Percentiles rank a stretch among this genome's conserved stretches.
Evolutionary conservation across 768 basidiomycete genomes (phyloP).

Genomic region (Gautieria morchelliformis): DNA sequence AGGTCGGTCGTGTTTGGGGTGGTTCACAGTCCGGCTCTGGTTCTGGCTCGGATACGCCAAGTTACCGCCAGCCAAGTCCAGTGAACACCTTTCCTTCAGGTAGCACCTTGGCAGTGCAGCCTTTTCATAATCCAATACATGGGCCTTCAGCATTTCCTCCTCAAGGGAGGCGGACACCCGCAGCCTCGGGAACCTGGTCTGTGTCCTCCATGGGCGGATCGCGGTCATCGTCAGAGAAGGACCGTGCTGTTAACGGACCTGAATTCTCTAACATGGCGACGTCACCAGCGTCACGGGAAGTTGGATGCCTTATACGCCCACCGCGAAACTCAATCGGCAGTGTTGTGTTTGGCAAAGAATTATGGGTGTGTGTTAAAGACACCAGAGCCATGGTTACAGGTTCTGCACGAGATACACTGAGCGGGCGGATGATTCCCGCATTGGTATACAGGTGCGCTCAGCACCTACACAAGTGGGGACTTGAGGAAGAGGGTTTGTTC

Average conservation of each 20-base stretch:
- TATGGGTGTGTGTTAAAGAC: slow-evolving; percentile 45
- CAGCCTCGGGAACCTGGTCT: slow-evolving; percentile 51
- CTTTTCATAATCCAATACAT: background rate
- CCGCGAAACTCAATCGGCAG: slow-evolving; percentile 21
- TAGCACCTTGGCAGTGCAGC: background rate
- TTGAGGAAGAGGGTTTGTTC: slow-evolving; percentile 81
- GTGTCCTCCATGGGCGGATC: slow-evolving; percentile 34
- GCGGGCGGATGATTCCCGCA: slow-evolving; percentile 54
- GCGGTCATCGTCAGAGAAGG: slow-evolving; percentile 38
- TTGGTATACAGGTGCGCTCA: slow-evolving; percentile 76
- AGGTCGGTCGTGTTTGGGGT: slow-evolving; percentile 59
- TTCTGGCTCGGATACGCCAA: slow-evolving; percentile 25
- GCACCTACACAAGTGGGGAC: slow-evolving; percentile 72
- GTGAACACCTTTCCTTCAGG: background rate
- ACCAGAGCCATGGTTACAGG: slow-evolving; percentile 22
- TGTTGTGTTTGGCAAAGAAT: slow-evolving; percentile 57
- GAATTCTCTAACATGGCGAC: slow-evolving; percentile 19
- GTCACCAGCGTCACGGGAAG: background rate
- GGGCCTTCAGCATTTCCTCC: slow-evolving; percentile 8
- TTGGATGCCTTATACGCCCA: slow-evolving; percentile 3
- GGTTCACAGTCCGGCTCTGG: slow-evolving; percentile 9
- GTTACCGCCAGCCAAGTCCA: slow-evolving; percentile 35
- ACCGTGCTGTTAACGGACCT: slow-evolving; percentile 29
- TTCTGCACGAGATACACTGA: slow-evolving; percentile 23
- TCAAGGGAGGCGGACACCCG: slow-evolving; percentile 42